These are phyloP conservation scores for Phialocephala sp. DNA, from an alignment of 2,329 filamentous ascomycete genomes.

Conservation along the genomic window DNA sequence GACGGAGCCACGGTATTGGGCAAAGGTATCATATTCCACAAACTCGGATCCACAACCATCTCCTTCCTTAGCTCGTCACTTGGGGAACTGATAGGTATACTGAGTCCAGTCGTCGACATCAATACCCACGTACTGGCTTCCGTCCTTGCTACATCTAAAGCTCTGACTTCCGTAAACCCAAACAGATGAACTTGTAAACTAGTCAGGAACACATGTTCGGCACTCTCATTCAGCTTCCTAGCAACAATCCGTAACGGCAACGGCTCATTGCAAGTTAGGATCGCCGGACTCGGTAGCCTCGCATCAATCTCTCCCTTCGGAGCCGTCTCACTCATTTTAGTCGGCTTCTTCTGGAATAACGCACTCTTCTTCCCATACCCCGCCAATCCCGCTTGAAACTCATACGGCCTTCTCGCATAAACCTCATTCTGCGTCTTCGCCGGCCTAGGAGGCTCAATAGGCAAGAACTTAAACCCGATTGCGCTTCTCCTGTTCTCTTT, in stretches of 20 bases:
- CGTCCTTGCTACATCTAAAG: constrained; percentile 73
- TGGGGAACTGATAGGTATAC: constrained; percentile 70
- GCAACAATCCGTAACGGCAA: constrained; percentile 81
- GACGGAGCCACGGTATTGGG: constrained; percentile 87
- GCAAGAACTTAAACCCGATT: constrained; percentile 81
- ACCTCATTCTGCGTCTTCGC: constrained; percentile 73
- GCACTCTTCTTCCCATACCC: constrained; percentile 41
- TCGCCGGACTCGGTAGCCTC: constrained; percentile 82
- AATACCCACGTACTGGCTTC: constrained; percentile 81
- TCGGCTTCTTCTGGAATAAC: constrained; percentile 40
- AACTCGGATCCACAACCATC: constrained; percentile 67
- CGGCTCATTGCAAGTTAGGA: constrained; percentile 87
- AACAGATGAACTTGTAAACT: constrained; percentile 83
- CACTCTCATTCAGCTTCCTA: constrained; percentile 73
- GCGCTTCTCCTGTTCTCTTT: constrained; percentile 83
- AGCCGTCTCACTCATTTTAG: constrained; percentile 49
- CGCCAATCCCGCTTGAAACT: constrained; percentile 52
- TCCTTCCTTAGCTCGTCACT: constrained; percentile 67
- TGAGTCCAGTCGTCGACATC: constrained; percentile 72
- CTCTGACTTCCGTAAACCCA: constrained; percentile 78
- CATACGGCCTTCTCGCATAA: constrained; percentile 77
- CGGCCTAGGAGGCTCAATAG: constrained; percentile 85
- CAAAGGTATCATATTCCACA: constrained; percentile 76
- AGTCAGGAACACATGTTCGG: constrained; percentile 75
- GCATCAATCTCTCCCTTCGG: constrained; percentile 79